phyloP scores from a whole-genome alignment of 352 stramenopile genomes.

The Globisporangium nodosum region DNA sequence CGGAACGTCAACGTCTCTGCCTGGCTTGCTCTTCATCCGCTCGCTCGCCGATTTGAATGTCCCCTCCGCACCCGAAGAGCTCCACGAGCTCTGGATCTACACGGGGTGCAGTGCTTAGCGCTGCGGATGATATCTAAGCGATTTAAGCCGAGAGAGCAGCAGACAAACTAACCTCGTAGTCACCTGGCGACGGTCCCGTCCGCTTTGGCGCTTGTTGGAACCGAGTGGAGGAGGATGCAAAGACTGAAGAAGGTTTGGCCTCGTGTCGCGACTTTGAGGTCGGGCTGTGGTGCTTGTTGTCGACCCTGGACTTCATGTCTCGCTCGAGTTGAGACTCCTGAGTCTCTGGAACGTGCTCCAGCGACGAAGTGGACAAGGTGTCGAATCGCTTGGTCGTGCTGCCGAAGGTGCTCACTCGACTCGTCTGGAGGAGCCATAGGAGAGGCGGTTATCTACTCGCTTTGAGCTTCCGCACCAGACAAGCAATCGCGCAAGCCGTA shows the following conservation, averaged over 20 bases:
- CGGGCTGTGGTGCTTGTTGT: conserved; percentile 14
- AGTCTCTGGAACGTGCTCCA: conserved; percentile 18
- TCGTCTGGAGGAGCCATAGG: conserved; percentile 25
- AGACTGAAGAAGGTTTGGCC: conserved; percentile 49
- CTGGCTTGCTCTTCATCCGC: conserved; percentile 37
- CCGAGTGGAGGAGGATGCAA: conserved; percentile 56
- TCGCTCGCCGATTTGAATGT: conserved; percentile 67
- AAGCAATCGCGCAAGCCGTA: conserved; percentile 8
- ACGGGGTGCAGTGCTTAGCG: not conserved
- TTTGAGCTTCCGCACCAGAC: no score
- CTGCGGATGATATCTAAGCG: not conserved
- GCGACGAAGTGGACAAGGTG: conserved; percentile 21
- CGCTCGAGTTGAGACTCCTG: conserved; percentile 51
- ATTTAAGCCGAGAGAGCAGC: not conserved
- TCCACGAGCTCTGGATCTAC: conserved; percentile 62
- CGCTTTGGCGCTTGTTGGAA: conserved; percentile 35
- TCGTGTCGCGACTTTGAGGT: conserved; percentile 19
- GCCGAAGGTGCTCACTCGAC: conserved; percentile 61
- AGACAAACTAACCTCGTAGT: conserved; percentile 57
- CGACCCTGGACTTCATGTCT: conserved; percentile 37
- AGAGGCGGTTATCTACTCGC: not conserved
- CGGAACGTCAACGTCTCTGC: conserved; percentile 27
- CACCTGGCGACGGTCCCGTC: conserved; percentile 43
- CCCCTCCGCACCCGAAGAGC: conserved; percentile 46
- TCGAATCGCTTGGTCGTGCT: conserved; percentile 77